Evolutionary conservation across 2,329 filamentous ascomycete species (phyloP).

Genomic region (Myotisia sp.): DNA sequence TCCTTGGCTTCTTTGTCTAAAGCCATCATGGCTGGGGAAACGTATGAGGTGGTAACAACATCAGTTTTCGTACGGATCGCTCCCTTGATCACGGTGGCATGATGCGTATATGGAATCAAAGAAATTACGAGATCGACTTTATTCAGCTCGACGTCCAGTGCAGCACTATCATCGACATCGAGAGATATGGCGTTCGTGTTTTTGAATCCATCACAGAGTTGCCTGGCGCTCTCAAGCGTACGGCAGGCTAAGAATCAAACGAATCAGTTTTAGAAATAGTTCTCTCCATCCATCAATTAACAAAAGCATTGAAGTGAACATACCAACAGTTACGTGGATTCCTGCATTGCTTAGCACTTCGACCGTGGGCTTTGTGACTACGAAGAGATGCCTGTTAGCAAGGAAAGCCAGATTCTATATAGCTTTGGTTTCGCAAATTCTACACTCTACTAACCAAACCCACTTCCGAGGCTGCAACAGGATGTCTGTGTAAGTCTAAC

Average conservation of each 20-base stretch:
- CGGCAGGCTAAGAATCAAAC: slow-evolving; percentile 56
- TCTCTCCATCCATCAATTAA: background rate
- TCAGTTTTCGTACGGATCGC: slow-evolving; percentile 90
- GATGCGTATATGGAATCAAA: slow-evolving; percentile 84
- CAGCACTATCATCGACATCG: slow-evolving; percentile 62
- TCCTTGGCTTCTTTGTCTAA: slow-evolving; percentile 70
- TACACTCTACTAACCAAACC: slow-evolving; percentile 13
- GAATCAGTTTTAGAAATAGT: background rate
- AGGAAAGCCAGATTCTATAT: too few relatives aligned
- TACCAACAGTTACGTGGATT: slow-evolving; percentile 52
- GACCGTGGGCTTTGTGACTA: slow-evolving; percentile 49
- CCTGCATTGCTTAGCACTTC: slow-evolving; percentile 48
- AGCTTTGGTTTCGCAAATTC: too few relatives aligned
- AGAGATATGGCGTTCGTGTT: slow-evolving; percentile 65
- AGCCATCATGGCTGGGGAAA: slow-evolving; percentile 83
- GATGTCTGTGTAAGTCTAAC: slow-evolving; percentile 1
- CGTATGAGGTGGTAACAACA: slow-evolving; percentile 89
- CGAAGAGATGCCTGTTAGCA: too few relatives aligned
- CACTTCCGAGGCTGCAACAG: slow-evolving; percentile 14
- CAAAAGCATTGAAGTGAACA: slow-evolving; percentile 14
- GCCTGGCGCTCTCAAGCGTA: slow-evolving; percentile 62
- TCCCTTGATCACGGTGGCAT: slow-evolving; percentile 78
- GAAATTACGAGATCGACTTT: slow-evolving; percentile 67
- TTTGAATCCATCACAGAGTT: slow-evolving; percentile 56
- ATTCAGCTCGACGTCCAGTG: slow-evolving; percentile 65